Evolutionary conservation across 2,329 filamentous ascomycete species (phyloP).

Genomic region (Diaporthe nobilis): DNA sequence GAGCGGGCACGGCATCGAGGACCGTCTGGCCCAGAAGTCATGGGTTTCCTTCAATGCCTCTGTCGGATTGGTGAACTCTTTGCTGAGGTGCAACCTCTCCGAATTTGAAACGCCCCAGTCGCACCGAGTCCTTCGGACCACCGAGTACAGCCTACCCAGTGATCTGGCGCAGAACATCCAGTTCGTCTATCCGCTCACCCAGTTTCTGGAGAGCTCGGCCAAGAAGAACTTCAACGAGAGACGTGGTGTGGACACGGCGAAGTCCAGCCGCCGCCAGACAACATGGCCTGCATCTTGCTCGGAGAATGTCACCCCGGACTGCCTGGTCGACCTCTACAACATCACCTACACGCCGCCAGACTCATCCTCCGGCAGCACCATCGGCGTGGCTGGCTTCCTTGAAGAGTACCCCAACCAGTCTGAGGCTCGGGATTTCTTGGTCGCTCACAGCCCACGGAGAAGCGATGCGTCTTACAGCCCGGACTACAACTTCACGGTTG

Average conservation of each 20-base stretch:
- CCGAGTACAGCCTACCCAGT: slow-evolving; percentile 21
- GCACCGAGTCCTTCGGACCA: slow-evolving; percentile 8
- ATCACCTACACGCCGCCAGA: slow-evolving; percentile 30
- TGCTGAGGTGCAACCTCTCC: slow-evolving; percentile 12
- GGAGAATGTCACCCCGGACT: slow-evolving; percentile 19
- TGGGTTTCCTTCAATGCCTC: slow-evolving; percentile 18
- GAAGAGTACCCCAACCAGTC: slow-evolving; percentile 24
- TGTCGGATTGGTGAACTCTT: slow-evolving; percentile 22
- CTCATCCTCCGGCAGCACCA: slow-evolving; percentile 5
- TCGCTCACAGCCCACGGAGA: slow-evolving; percentile 13
- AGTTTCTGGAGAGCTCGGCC: slow-evolving; percentile 17
- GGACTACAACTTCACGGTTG: slow-evolving; percentile 28
- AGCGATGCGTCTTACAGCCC: neutral
- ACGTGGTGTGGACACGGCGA: neutral
- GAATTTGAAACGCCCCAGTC: neutral
- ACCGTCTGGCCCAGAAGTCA: slow-evolving; percentile 11
- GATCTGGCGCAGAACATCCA: slow-evolving; percentile 20
- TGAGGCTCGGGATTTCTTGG: slow-evolving; percentile 2
- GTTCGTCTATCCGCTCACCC: slow-evolving; percentile 30
- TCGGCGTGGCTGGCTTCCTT: slow-evolving; percentile 30
- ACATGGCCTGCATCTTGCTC: slow-evolving; percentile 13
- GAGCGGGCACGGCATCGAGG: slow-evolving; percentile 18
- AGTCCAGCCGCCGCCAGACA: slow-evolving; percentile 9
- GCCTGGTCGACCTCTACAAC: slow-evolving; percentile 28
- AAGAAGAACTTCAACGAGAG: slow-evolving; percentile 12